phyloP scores from a whole-genome alignment of 1,284 basidiomycete genomes.

The Naganishia liquefaciens region DNA sequence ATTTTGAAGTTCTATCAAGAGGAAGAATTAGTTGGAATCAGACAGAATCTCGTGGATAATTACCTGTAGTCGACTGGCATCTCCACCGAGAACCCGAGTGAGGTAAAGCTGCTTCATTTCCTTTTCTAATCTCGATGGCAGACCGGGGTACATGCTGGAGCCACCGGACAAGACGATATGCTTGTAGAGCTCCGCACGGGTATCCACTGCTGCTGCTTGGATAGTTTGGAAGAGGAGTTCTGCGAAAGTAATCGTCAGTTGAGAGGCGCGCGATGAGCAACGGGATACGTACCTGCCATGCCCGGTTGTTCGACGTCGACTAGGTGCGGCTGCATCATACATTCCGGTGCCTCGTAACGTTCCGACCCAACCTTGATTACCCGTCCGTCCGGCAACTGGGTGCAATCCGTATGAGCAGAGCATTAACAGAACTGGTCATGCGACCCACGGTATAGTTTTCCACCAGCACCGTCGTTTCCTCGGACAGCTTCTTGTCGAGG shows the following conservation, averaged over 20 bases:
- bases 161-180: slow-evolving; percentile 97
- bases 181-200: slow-evolving; percentile 91
- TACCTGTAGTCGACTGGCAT: slow-evolving; percentile 82
- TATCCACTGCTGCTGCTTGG: slow-evolving; percentile 86
- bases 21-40: background rate
- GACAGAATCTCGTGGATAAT: slow-evolving; percentile 41
- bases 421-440: background rate
- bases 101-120: slow-evolving; percentile 99
- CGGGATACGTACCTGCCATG: slow-evolving; percentile 69
- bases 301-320: slow-evolving; percentile 97
- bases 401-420: background rate
- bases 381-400: slow-evolving; percentile 89
- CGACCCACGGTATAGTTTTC: slow-evolving; percentile 85
- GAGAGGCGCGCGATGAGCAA: background rate
- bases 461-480: slow-evolving; percentile 94
- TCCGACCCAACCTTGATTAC: slow-evolving; percentile 97
- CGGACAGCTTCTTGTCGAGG: slow-evolving; percentile 86
- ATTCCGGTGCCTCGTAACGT: slow-evolving; percentile 99
- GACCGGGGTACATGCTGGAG: slow-evolving; percentile 97
- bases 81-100: slow-evolving; percentile 80
- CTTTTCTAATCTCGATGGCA: slow-evolving; percentile 95
- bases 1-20: slow-evolving; percentile 94
- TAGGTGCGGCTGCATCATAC: slow-evolving; percentile 99
- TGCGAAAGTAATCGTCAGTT: slow-evolving; percentile 40
- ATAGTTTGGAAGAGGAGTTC: slow-evolving; percentile 98